These are phyloP conservation scores for Collybia mongolica DNA, from an alignment of 768 basidiomycete species.

Conservation along the genomic window DNA sequence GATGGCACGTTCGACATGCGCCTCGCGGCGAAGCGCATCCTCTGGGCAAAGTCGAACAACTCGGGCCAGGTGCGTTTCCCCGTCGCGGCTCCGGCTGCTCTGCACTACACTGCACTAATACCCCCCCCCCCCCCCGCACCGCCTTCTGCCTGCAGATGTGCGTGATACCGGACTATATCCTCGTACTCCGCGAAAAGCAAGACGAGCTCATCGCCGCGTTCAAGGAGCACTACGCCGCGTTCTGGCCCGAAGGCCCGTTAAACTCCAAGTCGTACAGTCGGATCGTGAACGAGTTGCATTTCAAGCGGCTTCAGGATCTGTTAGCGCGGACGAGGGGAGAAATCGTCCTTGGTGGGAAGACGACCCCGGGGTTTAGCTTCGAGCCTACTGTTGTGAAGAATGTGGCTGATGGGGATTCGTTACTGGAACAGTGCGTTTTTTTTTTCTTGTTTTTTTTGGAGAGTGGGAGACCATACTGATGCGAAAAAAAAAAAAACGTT, in stretches of 20 bases:
- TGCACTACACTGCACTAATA: no score
- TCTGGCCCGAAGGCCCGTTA: constrained; percentile 56
- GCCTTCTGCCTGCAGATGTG: constrained; percentile 58
- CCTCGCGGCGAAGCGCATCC: constrained; percentile 59
- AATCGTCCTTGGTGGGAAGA: constrained; percentile 50
- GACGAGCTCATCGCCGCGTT: constrained; percentile 46
- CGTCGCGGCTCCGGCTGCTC: not conserved
- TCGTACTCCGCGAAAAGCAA: constrained; percentile 38
- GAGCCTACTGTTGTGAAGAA: constrained; percentile 61
- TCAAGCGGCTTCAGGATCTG: constrained; percentile 48
- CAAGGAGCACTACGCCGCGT: constrained; percentile 37
- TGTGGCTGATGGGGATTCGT: constrained; percentile 50
- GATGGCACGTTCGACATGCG: constrained; percentile 29
- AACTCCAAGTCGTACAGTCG: constrained; percentile 40
- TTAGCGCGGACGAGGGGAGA: constrained; percentile 55
- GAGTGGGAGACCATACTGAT: not conserved
- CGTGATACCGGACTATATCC: constrained; percentile 50
- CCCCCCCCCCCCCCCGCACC: no score
- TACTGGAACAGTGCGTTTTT: constrained; percentile 55
- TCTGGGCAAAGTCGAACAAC: constrained; percentile 68
- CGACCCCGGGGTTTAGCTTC: constrained; percentile 44
- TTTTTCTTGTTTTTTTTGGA: not conserved
- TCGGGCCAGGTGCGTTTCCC: constrained; percentile 50
- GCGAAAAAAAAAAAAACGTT: not conserved
- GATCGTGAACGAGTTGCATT: constrained; percentile 56